phyloP scores from a whole-genome alignment of 148 eudicot species.

The Nepenthes gracilis region DNA sequence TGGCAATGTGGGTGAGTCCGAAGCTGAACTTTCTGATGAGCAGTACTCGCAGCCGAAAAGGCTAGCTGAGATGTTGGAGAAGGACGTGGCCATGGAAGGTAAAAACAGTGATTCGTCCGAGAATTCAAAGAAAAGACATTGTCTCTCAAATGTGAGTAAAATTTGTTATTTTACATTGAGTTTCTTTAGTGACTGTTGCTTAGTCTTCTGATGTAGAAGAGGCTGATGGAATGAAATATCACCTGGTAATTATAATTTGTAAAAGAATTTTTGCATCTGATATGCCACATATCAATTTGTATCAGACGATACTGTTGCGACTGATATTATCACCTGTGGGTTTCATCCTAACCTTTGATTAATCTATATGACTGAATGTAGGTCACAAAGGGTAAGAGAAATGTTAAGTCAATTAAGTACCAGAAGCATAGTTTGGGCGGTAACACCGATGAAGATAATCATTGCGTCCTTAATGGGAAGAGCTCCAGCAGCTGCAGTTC shows the following conservation, averaged over 20 bases:
- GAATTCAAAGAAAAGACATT: conserved; percentile 32
- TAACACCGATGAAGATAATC: conserved; percentile 19
- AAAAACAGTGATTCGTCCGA: conserved; percentile 12
- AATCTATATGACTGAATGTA: conserved; percentile 8
- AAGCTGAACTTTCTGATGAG: conserved; percentile 9
- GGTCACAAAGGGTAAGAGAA: conserved; percentile 43
- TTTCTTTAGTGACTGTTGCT: not conserved
- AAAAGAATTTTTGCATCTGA: too few species aligned
- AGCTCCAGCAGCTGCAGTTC: conserved; percentile 23
- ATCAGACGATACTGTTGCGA: not conserved
- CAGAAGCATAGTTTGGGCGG: conserved; percentile 7
- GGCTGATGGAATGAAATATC: not conserved
- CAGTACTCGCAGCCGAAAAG: conserved; percentile 12
- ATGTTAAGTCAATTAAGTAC: conserved; percentile 33
- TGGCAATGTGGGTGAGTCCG: conserved; percentile 15
- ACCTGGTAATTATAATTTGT: not conserved
- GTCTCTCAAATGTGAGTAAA: conserved; percentile 32
- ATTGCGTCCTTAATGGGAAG: conserved; percentile 13
- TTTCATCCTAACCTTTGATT: not conserved
- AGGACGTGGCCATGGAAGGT: conserved; percentile 11
- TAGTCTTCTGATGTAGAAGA: not conserved
- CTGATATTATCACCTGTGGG: not conserved
- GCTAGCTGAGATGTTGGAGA: conserved; percentile 13
- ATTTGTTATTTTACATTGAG: not conserved
- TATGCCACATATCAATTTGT: not conserved